Conservation (phyloP, 176 grass and related monocot genomes). For the Zizania latifolia region DNA sequence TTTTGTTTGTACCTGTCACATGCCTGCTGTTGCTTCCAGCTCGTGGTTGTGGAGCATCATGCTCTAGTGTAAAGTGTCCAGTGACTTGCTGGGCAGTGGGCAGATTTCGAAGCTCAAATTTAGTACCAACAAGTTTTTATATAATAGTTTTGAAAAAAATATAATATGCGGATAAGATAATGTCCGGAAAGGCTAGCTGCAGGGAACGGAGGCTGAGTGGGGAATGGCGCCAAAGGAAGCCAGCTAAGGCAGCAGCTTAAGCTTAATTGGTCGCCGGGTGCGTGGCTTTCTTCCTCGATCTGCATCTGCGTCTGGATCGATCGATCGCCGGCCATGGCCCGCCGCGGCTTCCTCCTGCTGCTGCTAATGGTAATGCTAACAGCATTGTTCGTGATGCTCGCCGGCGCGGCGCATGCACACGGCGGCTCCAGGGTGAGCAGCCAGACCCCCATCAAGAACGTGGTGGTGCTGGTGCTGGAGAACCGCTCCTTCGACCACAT, state of each 20-base stretch:
- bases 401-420: not conserved
- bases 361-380: not conserved
- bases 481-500: constrained; percentile 98
- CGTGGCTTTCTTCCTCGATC: too few relatives aligned
- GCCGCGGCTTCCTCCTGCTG: not conserved
- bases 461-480: constrained; percentile 87
- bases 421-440: not conserved
- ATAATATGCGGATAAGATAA: too few relatives aligned
- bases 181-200: too few relatives aligned
- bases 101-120: too few relatives aligned
- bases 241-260: not conserved
- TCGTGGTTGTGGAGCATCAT: too few relatives aligned
- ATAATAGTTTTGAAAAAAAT: too few relatives aligned
- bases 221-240: not conserved
- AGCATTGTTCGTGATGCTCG: too few relatives aligned
- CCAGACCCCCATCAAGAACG: constrained; percentile 49
- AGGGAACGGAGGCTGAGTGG: too few relatives aligned
- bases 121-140: too few relatives aligned
- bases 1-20: not conserved
- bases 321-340: too few relatives aligned
- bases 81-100: not conserved
- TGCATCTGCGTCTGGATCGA: not conserved
- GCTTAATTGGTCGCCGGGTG: too few relatives aligned
- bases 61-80: not conserved
- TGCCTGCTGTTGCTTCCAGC: too few relatives aligned